A percentile compares a stretch with the other conserved stretches of the same genome.
Evolutionary conservation across 2,329 filamentous ascomycete genomes (phyloP).

Genomic region (Pestalotiopsis sp.): DNA sequence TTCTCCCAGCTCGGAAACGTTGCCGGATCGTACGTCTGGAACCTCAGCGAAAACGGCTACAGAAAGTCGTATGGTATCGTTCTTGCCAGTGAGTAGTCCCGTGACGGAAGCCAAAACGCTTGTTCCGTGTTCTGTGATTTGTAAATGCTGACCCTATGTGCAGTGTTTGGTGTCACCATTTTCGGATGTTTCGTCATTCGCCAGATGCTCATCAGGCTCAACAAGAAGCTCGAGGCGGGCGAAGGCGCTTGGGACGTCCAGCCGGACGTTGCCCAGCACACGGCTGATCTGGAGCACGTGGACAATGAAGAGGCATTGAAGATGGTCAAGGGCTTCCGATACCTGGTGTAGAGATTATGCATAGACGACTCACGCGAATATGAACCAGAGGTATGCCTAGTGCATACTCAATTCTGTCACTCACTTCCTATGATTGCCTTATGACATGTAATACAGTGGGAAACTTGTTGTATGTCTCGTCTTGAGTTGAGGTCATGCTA

Average conservation of each 20-base stretch:
- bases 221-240: conserved; percentile 48
- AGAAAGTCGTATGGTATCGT: conserved; percentile 68
- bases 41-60: conserved; percentile 60
- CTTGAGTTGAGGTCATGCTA: no score
- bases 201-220: conserved; percentile 46
- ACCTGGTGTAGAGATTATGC: conserved; percentile 38
- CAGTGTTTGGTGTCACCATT: conserved; percentile 61
- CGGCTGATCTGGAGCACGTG: conserved; percentile 40
- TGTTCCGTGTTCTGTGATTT: neutral
- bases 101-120: neutral
- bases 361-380: neutral
- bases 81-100: conserved; percentile 41
- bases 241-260: conserved; percentile 41
- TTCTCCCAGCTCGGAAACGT: conserved; percentile 61
- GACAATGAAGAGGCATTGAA: conserved; percentile 46
- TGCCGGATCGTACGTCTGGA: conserved; percentile 66
- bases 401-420: neutral
- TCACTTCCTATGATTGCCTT: neutral
- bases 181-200: conserved; percentile 52
- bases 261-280: conserved; percentile 40
- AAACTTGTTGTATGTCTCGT: no score
- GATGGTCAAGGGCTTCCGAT: conserved; percentile 51
- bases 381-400: neutral
- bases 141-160: neutral
- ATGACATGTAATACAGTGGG: no score